A percentile compares a stretch with the other conserved stretches of the same genome.
phyloP scores from a whole-genome alignment of 2,329 filamentous ascomycete species.

The Tolypocladium pustulatum region DNA sequence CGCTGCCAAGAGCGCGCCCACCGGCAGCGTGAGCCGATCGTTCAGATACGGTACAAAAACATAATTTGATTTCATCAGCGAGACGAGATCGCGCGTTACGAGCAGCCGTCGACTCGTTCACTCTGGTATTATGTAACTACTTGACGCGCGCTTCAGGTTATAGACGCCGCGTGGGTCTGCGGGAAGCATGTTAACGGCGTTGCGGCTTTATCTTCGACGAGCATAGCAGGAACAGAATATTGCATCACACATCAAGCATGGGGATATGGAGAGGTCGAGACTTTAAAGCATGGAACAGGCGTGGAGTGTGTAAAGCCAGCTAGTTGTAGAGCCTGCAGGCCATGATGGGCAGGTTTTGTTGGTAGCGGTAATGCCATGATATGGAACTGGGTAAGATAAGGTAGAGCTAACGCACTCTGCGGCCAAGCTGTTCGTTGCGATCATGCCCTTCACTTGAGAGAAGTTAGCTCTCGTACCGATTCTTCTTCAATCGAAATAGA shows the following conservation, averaged over 20 bases:
- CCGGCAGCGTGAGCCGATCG: not conserved
- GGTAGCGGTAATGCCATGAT: slow-evolving; percentile 9
- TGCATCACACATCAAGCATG: slow-evolving; percentile 15
- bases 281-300: not conserved
- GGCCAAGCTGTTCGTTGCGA: not conserved
- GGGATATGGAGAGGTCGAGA: slow-evolving; percentile 2
- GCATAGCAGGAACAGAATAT: slow-evolving; percentile 10
- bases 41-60: not conserved
- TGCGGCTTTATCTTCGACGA: slow-evolving; percentile 17
- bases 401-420: not conserved
- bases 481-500: too few species aligned
- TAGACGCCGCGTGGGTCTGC: slow-evolving; percentile 16
- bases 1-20: not conserved
- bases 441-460: too few species aligned
- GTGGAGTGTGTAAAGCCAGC: not conserved
- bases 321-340: slow-evolving; percentile 6
- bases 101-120: not conserved
- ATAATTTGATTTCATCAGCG: not conserved
- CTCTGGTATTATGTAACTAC: slow-evolving; percentile 17
- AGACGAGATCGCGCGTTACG: not conserved
- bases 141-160: slow-evolving; percentile 17
- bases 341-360: slow-evolving; percentile 6
- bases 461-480: too few species aligned
- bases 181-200: slow-evolving; percentile 26
- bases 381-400: slow-evolving; percentile 1